Evolutionary conservation across 192 early-diverging fungal species (phyloP), one percentile per base, ranked within the genome.

Genomic region (Neocallimastix lanati): DNA sequence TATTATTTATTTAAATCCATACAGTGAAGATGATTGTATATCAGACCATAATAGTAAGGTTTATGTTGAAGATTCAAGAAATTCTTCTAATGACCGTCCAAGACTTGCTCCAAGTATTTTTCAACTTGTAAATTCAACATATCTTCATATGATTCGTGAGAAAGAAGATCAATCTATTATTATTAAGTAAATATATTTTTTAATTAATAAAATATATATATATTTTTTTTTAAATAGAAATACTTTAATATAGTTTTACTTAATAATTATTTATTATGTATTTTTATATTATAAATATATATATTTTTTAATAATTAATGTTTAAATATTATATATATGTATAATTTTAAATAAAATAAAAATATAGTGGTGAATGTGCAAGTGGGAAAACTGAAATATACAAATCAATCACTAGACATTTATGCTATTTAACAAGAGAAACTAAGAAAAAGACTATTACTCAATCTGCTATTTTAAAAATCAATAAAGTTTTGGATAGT

Each of bases 351-450:
- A n/a, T n/a, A n/a, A 35, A 35, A 35, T 7, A 35, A 35, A 35
- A 35, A 35, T 35, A 3, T 37, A 37, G 94, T 81, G 96, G 96
- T 37, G 90, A 94, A 76, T 88, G 89, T 35, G 95, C 95, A 5
- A 92, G 92, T 37, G 96, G 96, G 58, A 98, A 98, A 82, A 88
- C 95, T 2, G 88, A 90, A 35, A 86, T 90, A 4, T 88, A 91
- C 25, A 84, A 86, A 12, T 91, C 93, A 78, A 81, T 96, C 29
- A 81, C 89, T 9, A 67, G 25, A 67, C 50, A 67, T 67, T 67
- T 67, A 67, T 67, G 50, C 9, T n/a, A 67, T 67, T 67, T 67
- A 67, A 67, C 50, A 9, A 67, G 50, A n/a, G 50, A 67, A 67
- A 67, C 50, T n/a, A 67, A 67, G 25, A 67, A 67, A n/a, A 67